Percentiles rank a stretch among this genome's conserved stretches.
These are phyloP conservation scores for Apophysomyces variabilis DNA, from an alignment of 371 early-diverging fungal species.

Conservation along the genomic window DNA sequence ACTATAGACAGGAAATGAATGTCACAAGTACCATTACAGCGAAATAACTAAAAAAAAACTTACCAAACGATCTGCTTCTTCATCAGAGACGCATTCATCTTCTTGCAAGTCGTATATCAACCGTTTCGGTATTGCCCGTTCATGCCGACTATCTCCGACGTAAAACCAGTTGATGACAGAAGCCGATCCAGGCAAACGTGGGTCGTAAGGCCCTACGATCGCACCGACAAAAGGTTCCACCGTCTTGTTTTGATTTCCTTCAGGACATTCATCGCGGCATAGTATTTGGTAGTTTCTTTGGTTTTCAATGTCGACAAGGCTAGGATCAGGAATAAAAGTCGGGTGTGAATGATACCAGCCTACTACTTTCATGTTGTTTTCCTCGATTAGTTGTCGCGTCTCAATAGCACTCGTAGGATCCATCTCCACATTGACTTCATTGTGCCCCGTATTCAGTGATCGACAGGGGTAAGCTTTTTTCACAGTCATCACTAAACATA, in stretches of 20 bases:
- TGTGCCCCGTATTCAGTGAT: conserved; percentile 70
- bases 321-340: conserved; percentile 46
- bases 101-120: conserved; percentile 65
- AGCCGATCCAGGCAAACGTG: conserved; percentile 74
- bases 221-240: conserved; percentile 90
- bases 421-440: conserved; percentile 89
- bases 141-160: conserved; percentile 50
- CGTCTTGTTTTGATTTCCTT: conserved; percentile 13
- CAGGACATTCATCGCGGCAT: conserved; percentile 53
- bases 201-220: conserved; percentile 87
- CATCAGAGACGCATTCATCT: conserved; percentile 50
- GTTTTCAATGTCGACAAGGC: conserved; percentile 70
- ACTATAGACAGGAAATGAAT: conserved; percentile 31
- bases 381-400: conserved; percentile 74
- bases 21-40: background rate
- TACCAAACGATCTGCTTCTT: conserved; percentile 62
- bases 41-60: background rate
- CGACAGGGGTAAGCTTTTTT: conserved; percentile 75
- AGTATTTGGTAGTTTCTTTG: conserved; percentile 81
- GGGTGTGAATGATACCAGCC: conserved; percentile 73
- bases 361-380: conserved; percentile 74
- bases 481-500: conserved; percentile 51
- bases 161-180: conserved; percentile 88
- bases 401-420: conserved; percentile 83
- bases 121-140: conserved; percentile 62